Percentiles rank a stretch among this genome's conserved stretches.
Evolutionary conservation across 768 basidiomycete species (phyloP).

Genomic region (Pholiota microspora): DNA sequence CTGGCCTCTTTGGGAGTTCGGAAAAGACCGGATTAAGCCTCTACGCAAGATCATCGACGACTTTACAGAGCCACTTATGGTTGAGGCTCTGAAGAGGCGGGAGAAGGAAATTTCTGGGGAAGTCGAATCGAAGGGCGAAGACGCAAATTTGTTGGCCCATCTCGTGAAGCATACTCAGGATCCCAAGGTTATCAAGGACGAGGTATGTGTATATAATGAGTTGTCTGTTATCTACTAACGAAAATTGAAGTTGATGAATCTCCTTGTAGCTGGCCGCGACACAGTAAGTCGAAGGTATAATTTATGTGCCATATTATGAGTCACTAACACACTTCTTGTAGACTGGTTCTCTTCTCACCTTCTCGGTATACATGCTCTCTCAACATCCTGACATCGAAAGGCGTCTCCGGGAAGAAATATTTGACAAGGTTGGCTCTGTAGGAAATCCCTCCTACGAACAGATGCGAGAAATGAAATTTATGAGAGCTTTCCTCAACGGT

Average conservation of each 20-base stretch:
- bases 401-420: slow-evolving; percentile 38
- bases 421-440: slow-evolving; percentile 32
- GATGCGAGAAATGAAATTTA: slow-evolving; percentile 43
- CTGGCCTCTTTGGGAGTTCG: slow-evolving; percentile 44
- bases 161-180: slow-evolving; percentile 43
- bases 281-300: slow-evolving; percentile 32
- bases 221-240: not conserved
- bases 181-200: slow-evolving; percentile 34
- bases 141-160: slow-evolving; percentile 46
- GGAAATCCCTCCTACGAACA: slow-evolving; percentile 39
- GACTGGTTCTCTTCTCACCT: slow-evolving; percentile 41
- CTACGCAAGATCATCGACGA: slow-evolving; percentile 42
- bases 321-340: no score
- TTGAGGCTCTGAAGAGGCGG: slow-evolving; percentile 39
- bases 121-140: slow-evolving; percentile 30
- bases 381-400: slow-evolving; percentile 36
- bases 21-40: slow-evolving; percentile 40
- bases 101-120: slow-evolving; percentile 25
- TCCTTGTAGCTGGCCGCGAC: slow-evolving; percentile 56
- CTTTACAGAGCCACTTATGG: slow-evolving; percentile 51
- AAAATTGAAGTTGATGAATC: slow-evolving; percentile 35
- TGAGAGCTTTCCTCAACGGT: slow-evolving; percentile 32
- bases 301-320: not conserved
- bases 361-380: slow-evolving; percentile 41
- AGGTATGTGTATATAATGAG: slow-evolving; percentile 10